These are phyloP conservation scores for Solanum rostratum DNA, from an alignment of 257 asterid genomes.

Conservation along the genomic window DNA sequence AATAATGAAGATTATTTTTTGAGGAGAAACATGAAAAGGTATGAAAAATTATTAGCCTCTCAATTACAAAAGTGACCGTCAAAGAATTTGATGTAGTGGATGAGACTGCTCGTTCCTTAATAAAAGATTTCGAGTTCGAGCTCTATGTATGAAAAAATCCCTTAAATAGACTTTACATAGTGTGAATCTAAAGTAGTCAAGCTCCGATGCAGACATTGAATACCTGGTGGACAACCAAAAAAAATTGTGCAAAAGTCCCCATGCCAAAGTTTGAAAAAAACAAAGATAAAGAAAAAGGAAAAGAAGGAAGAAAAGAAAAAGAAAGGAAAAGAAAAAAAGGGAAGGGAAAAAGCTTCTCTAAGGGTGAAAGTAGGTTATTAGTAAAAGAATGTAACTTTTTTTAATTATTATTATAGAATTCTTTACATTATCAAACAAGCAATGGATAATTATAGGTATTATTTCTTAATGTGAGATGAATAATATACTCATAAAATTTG, in stretches of 20 bases:
- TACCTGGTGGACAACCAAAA: too few relatives aligned
- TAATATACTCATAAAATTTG: background rate
- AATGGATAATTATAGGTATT: background rate
- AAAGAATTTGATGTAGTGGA: too few relatives aligned
- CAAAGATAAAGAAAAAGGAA: too few relatives aligned
- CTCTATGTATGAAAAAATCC: too few relatives aligned
- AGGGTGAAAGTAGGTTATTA: background rate
- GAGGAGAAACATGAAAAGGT: background rate
- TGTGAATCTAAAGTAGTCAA: rapidly evolving
- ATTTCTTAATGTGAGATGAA: background rate
- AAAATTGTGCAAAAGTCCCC: background rate
- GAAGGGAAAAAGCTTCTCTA: background rate
- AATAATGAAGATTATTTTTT: background rate
- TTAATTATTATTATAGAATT: background rate
- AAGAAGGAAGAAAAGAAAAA: background rate
- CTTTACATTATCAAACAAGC: background rate
- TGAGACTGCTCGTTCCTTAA: too few relatives aligned
- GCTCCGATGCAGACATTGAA: too few relatives aligned
- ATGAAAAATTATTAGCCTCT: background rate
- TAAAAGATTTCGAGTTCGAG: too few relatives aligned
- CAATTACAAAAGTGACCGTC: background rate
- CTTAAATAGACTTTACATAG: too few relatives aligned
- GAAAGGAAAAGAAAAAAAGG: background rate
- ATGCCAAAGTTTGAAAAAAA: background rate
- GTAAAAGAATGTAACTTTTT: background rate